Conservation (phyloP, 2,329 filamentous ascomycete genomes). For the Periglandula ipomoeae region DNA sequence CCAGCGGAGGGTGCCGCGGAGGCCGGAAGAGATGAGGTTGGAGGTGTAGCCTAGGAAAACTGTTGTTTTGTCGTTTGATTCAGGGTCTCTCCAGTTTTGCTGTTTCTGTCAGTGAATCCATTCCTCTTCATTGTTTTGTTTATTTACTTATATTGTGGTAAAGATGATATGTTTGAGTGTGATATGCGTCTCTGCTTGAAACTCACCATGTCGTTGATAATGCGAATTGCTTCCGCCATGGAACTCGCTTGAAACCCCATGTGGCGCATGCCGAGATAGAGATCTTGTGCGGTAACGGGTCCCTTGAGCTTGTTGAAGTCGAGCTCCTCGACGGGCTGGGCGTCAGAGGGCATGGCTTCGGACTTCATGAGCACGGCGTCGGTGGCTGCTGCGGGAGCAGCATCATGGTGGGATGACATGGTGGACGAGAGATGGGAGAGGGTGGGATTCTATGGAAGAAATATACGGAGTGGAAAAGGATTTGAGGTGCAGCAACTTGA, state of each 20-base stretch:
- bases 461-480: no score
- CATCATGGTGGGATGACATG: slow-evolving; percentile 17
- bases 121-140: not conserved
- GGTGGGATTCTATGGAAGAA: not conserved
- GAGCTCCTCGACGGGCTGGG: slow-evolving; percentile 78
- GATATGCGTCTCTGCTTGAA: not conserved
- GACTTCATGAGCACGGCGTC: slow-evolving; percentile 81
- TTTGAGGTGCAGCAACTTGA: no score
- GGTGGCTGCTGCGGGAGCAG: slow-evolving; percentile 54
- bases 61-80: slow-evolving; percentile 71
- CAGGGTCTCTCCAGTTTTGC: slow-evolving; percentile 73
- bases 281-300: slow-evolving; percentile 75
- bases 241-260: slow-evolving; percentile 71
- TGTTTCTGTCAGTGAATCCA: slow-evolving; percentile 11
- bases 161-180: not conserved
- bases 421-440: not conserved
- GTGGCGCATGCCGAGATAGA: slow-evolving; percentile 70
- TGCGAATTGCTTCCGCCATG: slow-evolving; percentile 77
- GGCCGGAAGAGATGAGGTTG: slow-evolving; percentile 92
- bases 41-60: slow-evolving; percentile 97
- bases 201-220: slow-evolving; percentile 90
- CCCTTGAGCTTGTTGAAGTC: slow-evolving; percentile 80
- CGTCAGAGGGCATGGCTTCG: slow-evolving; percentile 66
- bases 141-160: not conserved
- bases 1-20: slow-evolving; percentile 85